Base-by-base conservation (phyloP, 768 basidiomycete genomes). In the Boletus patriciae region DNA sequence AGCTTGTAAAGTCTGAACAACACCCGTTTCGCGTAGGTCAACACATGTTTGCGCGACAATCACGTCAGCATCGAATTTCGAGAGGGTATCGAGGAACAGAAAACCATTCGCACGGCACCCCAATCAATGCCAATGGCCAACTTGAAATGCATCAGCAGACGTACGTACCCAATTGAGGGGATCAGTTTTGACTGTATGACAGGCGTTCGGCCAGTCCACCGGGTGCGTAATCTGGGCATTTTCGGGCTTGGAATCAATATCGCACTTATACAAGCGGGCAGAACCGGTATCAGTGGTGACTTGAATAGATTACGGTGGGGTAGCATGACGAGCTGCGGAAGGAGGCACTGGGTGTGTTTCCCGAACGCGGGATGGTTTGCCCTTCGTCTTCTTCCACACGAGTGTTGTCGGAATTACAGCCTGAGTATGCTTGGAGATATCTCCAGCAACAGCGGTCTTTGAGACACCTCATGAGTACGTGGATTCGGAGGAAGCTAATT, bases 121-220 rank as follows among this genome's bases (percentile, higher is more conserved):
- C n/a, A 56, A 66, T 73, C 48, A 70, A 58, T 47, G 55, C 57
- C 44, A 51, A 55, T 69, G 60, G 44, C 50, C 56, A 60, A 56
- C 50, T 50, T 55, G 59, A 55, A 52, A 62, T 55, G 47, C 42
- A 61, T 60, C 55, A 67, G 55, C 66, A 64, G 68, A 25, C 25
- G 25, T 25, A 77, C 80, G 52, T 70, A 81, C 80, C 76, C 69
- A 61, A 76, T 75, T 56, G 77, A 72, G 64, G 64, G 68, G 59
- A 78, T 75, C 57, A 81, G 55, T 73, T 74, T 67, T 82, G 75
- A 54, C 79, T 76, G 58, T 80, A 81, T 58, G 75, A 75, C 63
- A 84, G 75, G 62, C 77, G 74, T 58, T 73, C 76, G 54, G 81
- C 79, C 60, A 80, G 72, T 44, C 76, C 77, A 37, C 68, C 70